These are phyloP conservation scores for Tulasnella sp. DNA, from an alignment of 768 basidiomycete species.

Conservation along the genomic window DNA sequence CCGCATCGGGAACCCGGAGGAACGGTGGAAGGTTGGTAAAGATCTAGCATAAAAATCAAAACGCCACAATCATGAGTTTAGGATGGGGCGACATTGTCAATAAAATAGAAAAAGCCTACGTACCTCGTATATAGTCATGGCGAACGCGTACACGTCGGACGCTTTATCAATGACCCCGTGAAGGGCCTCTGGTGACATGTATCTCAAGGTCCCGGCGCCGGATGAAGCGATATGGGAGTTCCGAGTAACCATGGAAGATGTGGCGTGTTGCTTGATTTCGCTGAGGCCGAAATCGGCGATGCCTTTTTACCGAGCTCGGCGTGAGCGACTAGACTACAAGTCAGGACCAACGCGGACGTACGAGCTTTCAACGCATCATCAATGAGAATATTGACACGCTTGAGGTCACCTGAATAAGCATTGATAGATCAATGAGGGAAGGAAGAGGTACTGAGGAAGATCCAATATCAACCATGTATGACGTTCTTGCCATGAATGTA, in stretches of 20 bases:
- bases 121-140: slow-evolving; percentile 3
- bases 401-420: neutral
- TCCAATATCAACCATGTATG: neutral
- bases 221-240: too few relatives aligned
- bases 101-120: neutral
- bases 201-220: neutral
- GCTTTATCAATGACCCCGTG: neutral
- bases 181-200: neutral
- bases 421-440: neutral
- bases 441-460: neutral
- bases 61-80: neutral
- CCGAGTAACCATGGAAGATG: neutral
- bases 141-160: neutral
- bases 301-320: neutral
- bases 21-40: neutral
- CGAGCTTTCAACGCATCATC: neutral
- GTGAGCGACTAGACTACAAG: neutral
- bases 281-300: slow-evolving; percentile 2
- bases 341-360: neutral
- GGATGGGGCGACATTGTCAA: too few relatives aligned
- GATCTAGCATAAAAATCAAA: neutral
- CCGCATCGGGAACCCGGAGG: neutral
- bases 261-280: neutral
- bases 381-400: neutral
- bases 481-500: neutral